phyloP scores from a whole-genome alignment of 148 eudicot genomes.

The Drosera capensis region DNA sequence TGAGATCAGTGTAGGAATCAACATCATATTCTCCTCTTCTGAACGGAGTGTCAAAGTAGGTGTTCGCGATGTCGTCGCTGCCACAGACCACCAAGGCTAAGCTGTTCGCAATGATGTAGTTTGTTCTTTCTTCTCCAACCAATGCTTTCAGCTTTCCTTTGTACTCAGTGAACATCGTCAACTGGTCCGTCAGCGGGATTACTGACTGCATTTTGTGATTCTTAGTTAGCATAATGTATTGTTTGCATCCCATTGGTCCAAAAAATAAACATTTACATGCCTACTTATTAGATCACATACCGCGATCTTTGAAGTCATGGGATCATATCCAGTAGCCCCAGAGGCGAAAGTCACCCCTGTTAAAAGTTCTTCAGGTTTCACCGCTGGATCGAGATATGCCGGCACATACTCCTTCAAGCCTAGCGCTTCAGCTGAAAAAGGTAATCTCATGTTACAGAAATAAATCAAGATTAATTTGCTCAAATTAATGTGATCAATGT shows the following conservation, averaged over 20 bases:
- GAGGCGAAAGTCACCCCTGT: constrained; percentile 80
- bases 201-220: constrained; percentile 20
- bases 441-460: no score
- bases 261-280: no score
- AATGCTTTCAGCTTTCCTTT: constrained; percentile 18
- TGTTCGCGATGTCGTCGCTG: constrained; percentile 54
- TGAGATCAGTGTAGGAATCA: constrained; percentile 33
- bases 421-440: constrained; percentile 30
- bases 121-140: constrained; percentile 29
- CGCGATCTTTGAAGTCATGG: constrained; percentile 25
- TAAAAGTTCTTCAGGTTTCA: constrained; percentile 25
- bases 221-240: neutral
- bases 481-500: no score
- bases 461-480: no score
- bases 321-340: constrained; percentile 53
- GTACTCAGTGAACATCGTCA: constrained; percentile 39
- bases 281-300: no score
- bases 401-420: constrained; percentile 32
- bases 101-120: constrained; percentile 22
- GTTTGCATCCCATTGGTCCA: no score
- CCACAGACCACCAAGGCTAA: constrained; percentile 27
- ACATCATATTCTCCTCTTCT: constrained; percentile 26
- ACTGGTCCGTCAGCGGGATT: constrained; percentile 33
- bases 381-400: constrained; percentile 29
- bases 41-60: constrained; percentile 28